Base-by-base conservation (phyloP, 371 early-diverging fungal genomes). In the Capillidium rhysosporum region DNA sequence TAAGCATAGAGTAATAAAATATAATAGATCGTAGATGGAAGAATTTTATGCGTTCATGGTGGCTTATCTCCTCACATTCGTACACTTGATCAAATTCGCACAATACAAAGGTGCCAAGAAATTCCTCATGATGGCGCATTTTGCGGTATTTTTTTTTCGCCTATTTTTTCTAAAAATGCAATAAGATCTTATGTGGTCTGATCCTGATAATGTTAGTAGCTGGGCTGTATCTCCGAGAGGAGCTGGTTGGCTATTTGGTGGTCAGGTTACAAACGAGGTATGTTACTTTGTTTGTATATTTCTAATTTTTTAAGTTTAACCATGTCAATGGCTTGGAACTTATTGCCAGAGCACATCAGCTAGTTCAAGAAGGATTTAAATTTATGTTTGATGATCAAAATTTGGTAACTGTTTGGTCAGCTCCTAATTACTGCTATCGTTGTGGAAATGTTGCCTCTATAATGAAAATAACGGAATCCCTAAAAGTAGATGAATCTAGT, bases 351-450 rank as follows among this genome's bases (percentile, higher is more conserved):
- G 95, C 94, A 16, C 98, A 98, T 76, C 95, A 98, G 64, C 75
- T 98, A 57, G 95, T 92, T n/a, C 90, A 89, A 63, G 93, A 93
- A 53, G 65, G 95, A 8, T 98, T 86, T 75, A 93, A 94, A 63
- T 92, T 89, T 65, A 90, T 88, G 89, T 96, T 96, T 69, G 87
- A 88, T 9, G 88, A 92, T 48, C 82, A 91, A 56, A 84, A 86
- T 55, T 76, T 98, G 58, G 98, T 99, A 23, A 99, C 99, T 1
- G 94, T 99, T 34, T 99, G 99, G 91, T 91, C 91, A 34, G 99
- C 99, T 24, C 99, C 99, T 23, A 99, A 94, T 69, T 99, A 99
- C 68, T 99, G 99, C 70, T 99, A 98, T 68, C 82, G 99, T 51
- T 98, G 98, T 62, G 98, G 98, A 24, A 99, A 99, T 66, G 89